phyloP scores from a whole-genome alignment of 225 moss, liverwort and hornwort species.

The Thuidium tamariscinum region DNA sequence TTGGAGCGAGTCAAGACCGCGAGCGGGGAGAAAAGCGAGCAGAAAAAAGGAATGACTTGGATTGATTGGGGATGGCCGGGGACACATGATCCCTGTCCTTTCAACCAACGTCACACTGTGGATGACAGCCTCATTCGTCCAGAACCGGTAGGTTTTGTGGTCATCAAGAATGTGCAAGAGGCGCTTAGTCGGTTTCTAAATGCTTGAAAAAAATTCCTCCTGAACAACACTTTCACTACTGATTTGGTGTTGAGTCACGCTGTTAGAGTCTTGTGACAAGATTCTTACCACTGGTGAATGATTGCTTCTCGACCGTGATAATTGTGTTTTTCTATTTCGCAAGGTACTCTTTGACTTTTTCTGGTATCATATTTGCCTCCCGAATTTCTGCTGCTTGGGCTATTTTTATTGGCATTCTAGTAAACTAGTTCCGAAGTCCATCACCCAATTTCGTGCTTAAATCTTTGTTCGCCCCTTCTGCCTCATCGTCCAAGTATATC shows the following conservation, averaged over 20 bases:
- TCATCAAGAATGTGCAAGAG: not conserved
- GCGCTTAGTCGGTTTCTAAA: not conserved
- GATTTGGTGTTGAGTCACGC: not conserved
- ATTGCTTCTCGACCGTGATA: not conserved
- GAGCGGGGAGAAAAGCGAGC: not conserved
- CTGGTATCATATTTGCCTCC: not conserved
- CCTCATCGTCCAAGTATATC: not conserved
- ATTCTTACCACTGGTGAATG: not conserved
- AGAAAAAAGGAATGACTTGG: conserved; percentile 23
- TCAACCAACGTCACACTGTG: conserved; percentile 29
- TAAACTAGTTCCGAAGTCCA: not conserved
- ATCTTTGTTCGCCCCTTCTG: not conserved
- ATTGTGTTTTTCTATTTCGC: not conserved
- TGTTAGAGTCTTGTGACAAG: not conserved
- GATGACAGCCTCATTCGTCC: conserved; percentile 24
- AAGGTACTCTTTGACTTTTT: not conserved
- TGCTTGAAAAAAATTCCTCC: not conserved
- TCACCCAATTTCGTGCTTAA: not conserved
- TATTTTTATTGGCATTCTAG: not conserved
- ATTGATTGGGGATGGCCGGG: conserved; percentile 47
- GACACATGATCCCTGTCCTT: conserved; percentile 23
- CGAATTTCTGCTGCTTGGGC: not conserved
- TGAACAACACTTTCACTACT: not conserved
- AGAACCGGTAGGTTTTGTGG: conserved; percentile 9
- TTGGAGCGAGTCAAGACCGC: not conserved